Conservation (phyloP, 495 filamentous ascomycete genomes). For the Cudoniella acicularis region DNA sequence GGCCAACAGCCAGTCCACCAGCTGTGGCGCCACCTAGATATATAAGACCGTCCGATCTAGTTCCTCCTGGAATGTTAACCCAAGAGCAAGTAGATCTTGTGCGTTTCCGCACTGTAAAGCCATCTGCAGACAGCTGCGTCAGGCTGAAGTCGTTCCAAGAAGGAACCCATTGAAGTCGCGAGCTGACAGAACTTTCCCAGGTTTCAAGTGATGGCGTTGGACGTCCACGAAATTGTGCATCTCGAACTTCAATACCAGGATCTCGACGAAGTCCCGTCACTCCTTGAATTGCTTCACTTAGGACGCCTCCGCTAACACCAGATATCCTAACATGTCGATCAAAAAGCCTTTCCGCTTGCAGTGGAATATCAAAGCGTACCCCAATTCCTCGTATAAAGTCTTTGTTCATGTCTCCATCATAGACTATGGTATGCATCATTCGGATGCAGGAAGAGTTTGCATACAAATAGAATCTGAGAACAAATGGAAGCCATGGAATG, state of each 20-base stretch:
- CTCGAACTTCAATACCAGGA: constrained; percentile 31
- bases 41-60: constrained; percentile 38
- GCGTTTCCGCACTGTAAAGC: constrained; percentile 47
- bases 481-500: constrained; percentile 41
- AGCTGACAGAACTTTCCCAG: constrained; percentile 37
- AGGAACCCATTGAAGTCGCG: constrained; percentile 42
- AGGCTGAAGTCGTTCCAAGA: constrained; percentile 45
- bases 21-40: constrained; percentile 43
- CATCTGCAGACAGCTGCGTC: constrained; percentile 43
- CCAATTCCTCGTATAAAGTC: constrained; percentile 38
- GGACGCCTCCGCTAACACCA: constrained; percentile 34
- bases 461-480: constrained; percentile 42
- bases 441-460: constrained; percentile 36
- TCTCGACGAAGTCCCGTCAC: constrained; percentile 40
- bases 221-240: constrained; percentile 34
- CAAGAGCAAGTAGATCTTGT: constrained; percentile 44
- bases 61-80: constrained; percentile 46
- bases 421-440: constrained; percentile 36
- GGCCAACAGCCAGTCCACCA: constrained; percentile 44
- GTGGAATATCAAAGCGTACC: constrained; percentile 36
- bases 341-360: constrained; percentile 34
- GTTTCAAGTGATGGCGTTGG: constrained; percentile 27
- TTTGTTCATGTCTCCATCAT: constrained; percentile 31
- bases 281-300: constrained; percentile 39
- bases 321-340: constrained; percentile 39